These are phyloP conservation scores for Candida hungchunana DNA, from an alignment of 805 yeast genomes.

Conservation along the genomic window DNA sequence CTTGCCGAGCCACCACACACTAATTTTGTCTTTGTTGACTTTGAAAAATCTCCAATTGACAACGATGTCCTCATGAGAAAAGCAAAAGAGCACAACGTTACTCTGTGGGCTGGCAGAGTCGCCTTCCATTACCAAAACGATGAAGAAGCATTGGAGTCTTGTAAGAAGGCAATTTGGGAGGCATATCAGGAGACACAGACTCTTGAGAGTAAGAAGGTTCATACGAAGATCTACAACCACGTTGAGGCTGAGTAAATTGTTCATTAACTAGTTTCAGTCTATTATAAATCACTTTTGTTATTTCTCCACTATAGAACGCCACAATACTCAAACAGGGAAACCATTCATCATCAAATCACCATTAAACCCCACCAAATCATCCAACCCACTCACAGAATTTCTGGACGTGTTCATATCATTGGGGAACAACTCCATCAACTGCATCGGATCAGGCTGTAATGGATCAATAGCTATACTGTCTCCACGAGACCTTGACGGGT, in stretches of 20 bases:
- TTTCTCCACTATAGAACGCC: no score
- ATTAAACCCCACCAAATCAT: slow-evolving; percentile 12
- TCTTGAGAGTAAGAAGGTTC: slow-evolving; percentile 1
- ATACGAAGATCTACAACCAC: slow-evolving; percentile 10
- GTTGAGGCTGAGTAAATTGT: no score
- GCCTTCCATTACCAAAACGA: slow-evolving; percentile 45
- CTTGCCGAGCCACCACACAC: slow-evolving; percentile 74
- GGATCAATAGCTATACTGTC: slow-evolving; percentile 23
- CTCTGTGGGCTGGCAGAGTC: slow-evolving; percentile 58
- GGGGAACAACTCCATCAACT: slow-evolving; percentile 24
- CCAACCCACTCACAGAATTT: slow-evolving; percentile 3
- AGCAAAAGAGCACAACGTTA: slow-evolving; percentile 56
- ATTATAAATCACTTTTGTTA: no score
- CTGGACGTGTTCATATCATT: slow-evolving; percentile 9
- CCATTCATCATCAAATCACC: slow-evolving; percentile 15
- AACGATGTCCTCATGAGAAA: slow-evolving; percentile 47
- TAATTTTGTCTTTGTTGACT: slow-evolving; percentile 76
- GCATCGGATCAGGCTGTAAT: slow-evolving; percentile 24
- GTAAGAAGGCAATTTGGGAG: slow-evolving; percentile 30
- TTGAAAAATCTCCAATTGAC: slow-evolving; percentile 43
- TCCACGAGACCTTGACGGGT: slow-evolving; percentile 3
- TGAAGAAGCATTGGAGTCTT: slow-evolving; percentile 18
- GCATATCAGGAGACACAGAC: slow-evolving; percentile 34
- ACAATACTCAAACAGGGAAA: no score
- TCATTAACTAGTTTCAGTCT: no score